These are phyloP conservation scores for Chalciporus pseudorubinellus DNA, from an alignment of 768 basidiomycete species.

Conservation along the genomic window DNA sequence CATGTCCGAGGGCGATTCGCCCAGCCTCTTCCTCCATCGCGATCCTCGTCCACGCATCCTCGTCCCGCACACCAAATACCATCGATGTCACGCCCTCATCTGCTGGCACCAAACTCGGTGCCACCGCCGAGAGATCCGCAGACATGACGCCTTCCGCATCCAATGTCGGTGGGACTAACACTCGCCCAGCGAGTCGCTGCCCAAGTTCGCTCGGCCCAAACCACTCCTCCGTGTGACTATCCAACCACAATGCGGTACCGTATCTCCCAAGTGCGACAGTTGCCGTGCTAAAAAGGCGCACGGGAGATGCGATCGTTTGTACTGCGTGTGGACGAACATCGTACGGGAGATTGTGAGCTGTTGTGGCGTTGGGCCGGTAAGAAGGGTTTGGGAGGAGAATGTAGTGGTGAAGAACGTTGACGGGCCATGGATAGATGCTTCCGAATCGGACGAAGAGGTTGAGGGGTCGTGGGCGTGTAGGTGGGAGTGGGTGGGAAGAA, in stretches of 20 bases:
- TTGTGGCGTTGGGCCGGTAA: constrained; percentile 26
- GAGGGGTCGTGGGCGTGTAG: constrained; percentile 31
- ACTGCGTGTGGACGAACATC: constrained; percentile 33
- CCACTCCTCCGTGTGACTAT: constrained; percentile 56
- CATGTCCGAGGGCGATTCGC: constrained; percentile 34
- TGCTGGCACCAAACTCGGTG: background rate
- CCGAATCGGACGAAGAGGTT: constrained; percentile 59
- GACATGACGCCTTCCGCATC: background rate
- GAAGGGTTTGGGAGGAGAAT: constrained; percentile 44
- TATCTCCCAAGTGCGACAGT: constrained; percentile 53
- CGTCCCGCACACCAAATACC: constrained; percentile 45
- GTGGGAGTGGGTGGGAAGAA: background rate
- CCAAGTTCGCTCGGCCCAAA: constrained; percentile 45
- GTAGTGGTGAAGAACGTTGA: constrained; percentile 67
- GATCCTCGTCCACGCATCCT: constrained; percentile 47
- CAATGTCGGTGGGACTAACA: constrained; percentile 4
- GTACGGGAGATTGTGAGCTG: constrained; percentile 45
- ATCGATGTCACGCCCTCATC: constrained; percentile 22
- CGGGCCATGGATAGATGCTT: constrained; percentile 63
- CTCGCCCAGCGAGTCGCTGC: constrained; percentile 56
- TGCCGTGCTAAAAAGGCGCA: constrained; percentile 54
- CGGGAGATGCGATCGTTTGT: constrained; percentile 50
- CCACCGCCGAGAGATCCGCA: background rate
- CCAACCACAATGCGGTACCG: constrained; percentile 67
- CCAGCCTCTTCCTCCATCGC: constrained; percentile 41